Base-by-base conservation (phyloP, 257 asterid species). In the Scutellaria barbata region DNA sequence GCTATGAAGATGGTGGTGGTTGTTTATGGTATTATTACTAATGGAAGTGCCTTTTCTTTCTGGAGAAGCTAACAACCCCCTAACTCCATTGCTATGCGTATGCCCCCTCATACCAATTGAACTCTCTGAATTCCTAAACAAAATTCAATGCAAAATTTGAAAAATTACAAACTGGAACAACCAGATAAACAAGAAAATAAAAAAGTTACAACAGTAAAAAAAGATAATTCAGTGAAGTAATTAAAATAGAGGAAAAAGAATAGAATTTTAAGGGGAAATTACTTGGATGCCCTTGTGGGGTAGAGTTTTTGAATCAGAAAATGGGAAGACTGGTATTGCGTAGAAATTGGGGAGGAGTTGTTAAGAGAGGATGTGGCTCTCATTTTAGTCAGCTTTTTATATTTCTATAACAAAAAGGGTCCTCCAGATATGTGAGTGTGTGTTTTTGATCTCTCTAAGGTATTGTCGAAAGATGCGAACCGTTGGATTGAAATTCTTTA, bases 211-310 rank as follows among this genome's bases (percentile, higher is more conserved):
- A 8, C 7, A 20, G 74, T 52, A 12, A 69, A 59, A 42, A 66
- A 55, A 20, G 13, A 2, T 14, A 25, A 43, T 8, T 51, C 33
- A 41, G 13, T 30, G 18, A 46, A 17, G 10, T 10, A 55, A 25
- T 20, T 41, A 43, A 25, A 16, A 13, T 10, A 25, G 0, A 8
- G 53, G 16, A 40, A 72, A 37, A 58, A 47, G 7, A 22, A 60
- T 20, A 42, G 22, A 46, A 47, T 0, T 46, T 25, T 64, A 35
- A 37, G 8, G 56, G 16, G 43, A 48, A 76, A 58, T 84, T 80
- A 87, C 96, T 42, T 60, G 83, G 76, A 73, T 81, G 76, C 65
- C 85, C 88, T 76, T 70, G 66, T 69, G 83, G 84, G 85, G 66
- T 66, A 42, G 74, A 41, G 59, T 33, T 48, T 54, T 57, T 68